Evolutionary conservation across 768 basidiomycete genomes (phyloP), one percentile per base, ranked within the genome.

Genomic region (Phanerodontia chrysosporium): DNA sequence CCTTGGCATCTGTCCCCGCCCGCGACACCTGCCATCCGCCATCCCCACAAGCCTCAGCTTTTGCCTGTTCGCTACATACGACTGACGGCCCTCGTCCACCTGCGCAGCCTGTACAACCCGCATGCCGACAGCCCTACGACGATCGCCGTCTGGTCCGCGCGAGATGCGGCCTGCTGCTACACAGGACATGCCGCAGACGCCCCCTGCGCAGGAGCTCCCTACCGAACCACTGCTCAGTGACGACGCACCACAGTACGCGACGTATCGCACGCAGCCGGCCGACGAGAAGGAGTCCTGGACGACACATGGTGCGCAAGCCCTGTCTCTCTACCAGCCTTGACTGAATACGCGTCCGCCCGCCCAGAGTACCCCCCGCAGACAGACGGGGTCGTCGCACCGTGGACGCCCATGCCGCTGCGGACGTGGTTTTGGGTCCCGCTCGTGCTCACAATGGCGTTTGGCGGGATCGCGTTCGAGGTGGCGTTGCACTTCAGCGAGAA

Each of bases 341-440:
- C 14, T 10, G 3, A 32, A 51, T 32, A 16, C 29, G 28, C 7
- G 10, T 21, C 24, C 21, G 25, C 27, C 14, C 29, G 27, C 14
- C 18, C n/a, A 51, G 28, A 32, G 13, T 28, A 48, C 18, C 18
- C 46, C 8, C 24, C 46, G 6, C 7, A 45, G 44, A 28, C 21
- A 10, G 32, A 22, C 30, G 27, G 28, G 3, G 21, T n/a, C 35
- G 35, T n/a, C 9, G n/a, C 51, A 1, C 56, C 53, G 24, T 81
- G 78, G 79, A 69, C 74, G 13, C 81, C 82, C 2, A 59, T 73
- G 9, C 78, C 81, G 0, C 73, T 83, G 3, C 72, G 76, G 32
- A 63, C 68, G n/a, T 78, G 74, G 69, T 82, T 81, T 61, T 80
- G 78, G 76, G 61, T 78, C 7, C 67, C 78, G 0, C 71, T 81